Evolutionary conservation across 179 eudicot species (phyloP).

Genomic region (Patellifolia procumbens): DNA sequence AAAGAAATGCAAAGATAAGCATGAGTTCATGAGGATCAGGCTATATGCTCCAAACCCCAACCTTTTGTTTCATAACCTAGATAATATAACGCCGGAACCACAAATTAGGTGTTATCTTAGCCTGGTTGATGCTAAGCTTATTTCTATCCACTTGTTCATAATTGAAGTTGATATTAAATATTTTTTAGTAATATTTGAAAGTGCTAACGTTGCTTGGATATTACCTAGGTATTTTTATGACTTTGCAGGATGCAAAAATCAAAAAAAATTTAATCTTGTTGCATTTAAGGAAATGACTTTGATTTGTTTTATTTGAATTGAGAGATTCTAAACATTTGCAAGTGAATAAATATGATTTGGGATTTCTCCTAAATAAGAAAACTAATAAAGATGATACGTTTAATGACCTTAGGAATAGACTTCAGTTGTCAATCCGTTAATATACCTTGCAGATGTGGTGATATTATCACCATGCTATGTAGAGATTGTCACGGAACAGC

Average conservation of each 20-base stretch:
- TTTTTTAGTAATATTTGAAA: too few species aligned
- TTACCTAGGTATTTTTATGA: neutral
- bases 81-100: too few species aligned
- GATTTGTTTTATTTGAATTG: neutral
- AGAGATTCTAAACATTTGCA: neutral
- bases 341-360: neutral
- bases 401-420: neutral
- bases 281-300: neutral
- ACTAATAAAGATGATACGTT: neutral
- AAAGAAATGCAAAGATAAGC: too few species aligned
- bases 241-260: neutral
- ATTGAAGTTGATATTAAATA: too few species aligned
- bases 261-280: neutral
- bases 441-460: neutral
- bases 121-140: too few species aligned
- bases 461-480: neutral
- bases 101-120: too few species aligned
- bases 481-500: neutral
- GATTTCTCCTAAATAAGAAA: neutral
- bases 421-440: neutral
- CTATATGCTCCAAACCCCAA: too few species aligned
- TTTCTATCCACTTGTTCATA: too few species aligned
- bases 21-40: too few species aligned
- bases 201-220: too few species aligned
- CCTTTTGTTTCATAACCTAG: too few species aligned